Conservation (phyloP, 805 yeast genomes). For the Lipomyces lipofer region DNA sequence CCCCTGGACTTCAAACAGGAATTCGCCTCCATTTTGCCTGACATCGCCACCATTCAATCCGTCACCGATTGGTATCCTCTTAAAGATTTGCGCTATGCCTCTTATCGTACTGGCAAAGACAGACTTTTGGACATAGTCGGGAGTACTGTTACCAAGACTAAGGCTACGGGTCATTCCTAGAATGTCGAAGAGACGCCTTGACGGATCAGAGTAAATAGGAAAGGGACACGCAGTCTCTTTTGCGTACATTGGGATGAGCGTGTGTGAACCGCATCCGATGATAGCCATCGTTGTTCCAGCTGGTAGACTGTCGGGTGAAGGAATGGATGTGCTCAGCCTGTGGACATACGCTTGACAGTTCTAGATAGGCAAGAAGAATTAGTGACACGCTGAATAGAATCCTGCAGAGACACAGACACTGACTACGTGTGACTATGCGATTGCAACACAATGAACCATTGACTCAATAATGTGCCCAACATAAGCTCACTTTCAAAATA, state of each 20-base stretch:
- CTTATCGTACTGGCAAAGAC: background rate
- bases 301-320: background rate
- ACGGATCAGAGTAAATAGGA: slow-evolving; percentile 2
- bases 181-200: background rate
- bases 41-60: background rate
- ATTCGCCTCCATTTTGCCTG: slow-evolving; percentile 2
- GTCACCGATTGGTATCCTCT: slow-evolving; percentile 1
- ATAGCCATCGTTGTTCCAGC: background rate
- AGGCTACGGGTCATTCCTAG: background rate
- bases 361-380: background rate
- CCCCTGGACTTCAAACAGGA: slow-evolving; percentile 1
- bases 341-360: background rate
- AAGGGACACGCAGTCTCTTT: slow-evolving; percentile 2
- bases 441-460: background rate
- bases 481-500: background rate
- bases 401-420: background rate
- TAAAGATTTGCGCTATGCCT: background rate
- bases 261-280: background rate
- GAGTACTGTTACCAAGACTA: slow-evolving; percentile 1
- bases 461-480: background rate
- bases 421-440: background rate
- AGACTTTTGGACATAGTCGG: background rate
- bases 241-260: slow-evolving; percentile 2
- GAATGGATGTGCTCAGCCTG: background rate
- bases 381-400: background rate